Percentiles rank a stretch among this genome's conserved stretches.
phyloP scores from a whole-genome alignment of 108 stramenopile genomes.

The Cylindrotheca fusiformis region DNA sequence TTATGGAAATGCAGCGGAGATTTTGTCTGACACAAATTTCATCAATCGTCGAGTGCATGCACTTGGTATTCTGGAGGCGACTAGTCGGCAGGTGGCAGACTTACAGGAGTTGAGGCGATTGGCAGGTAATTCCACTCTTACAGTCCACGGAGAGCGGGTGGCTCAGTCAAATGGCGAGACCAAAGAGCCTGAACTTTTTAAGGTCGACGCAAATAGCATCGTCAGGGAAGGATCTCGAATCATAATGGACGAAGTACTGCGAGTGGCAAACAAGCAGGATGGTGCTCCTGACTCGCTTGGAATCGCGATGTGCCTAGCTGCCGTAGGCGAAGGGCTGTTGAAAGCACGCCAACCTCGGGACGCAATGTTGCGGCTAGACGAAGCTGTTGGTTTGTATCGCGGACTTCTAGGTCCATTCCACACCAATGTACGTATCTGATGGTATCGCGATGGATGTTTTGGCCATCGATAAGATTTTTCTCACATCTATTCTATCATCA shows the following conservation, averaged over 20 bases:
- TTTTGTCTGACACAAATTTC: conserved; percentile 60
- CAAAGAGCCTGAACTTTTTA: conserved; percentile 4
- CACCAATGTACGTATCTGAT: conserved; percentile 34
- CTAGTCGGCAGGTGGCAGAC: conserved; percentile 78
- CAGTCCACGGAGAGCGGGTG: conserved; percentile 2
- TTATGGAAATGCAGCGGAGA: conserved; percentile 52
- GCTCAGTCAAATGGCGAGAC: not conserved
- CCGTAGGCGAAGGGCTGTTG: conserved; percentile 79
- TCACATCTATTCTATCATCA: conserved; percentile 1
- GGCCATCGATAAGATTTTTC: not conserved
- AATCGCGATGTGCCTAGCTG: conserved; percentile 77
- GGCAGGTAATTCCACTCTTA: conserved; percentile 29
- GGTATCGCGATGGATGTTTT: conserved; percentile 2
- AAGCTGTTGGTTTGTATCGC: conserved; percentile 69
- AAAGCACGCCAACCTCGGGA: conserved; percentile 76
- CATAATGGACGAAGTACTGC: conserved; percentile 65
- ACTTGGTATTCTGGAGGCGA: conserved; percentile 77
- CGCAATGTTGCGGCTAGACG: conserved; percentile 76
- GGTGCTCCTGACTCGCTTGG: conserved; percentile 56
- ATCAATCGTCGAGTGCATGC: conserved; percentile 65
- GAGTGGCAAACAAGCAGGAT: conserved; percentile 43
- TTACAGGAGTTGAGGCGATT: conserved; percentile 69
- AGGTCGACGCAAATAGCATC: conserved; percentile 57
- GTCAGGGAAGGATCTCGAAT: conserved; percentile 73
- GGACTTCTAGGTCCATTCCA: conserved; percentile 65